A percentile compares a stretch with the other conserved stretches of the same genome.
Evolutionary conservation across 257 asterid species (phyloP).

Genomic region (Solanum peruvianum): DNA sequence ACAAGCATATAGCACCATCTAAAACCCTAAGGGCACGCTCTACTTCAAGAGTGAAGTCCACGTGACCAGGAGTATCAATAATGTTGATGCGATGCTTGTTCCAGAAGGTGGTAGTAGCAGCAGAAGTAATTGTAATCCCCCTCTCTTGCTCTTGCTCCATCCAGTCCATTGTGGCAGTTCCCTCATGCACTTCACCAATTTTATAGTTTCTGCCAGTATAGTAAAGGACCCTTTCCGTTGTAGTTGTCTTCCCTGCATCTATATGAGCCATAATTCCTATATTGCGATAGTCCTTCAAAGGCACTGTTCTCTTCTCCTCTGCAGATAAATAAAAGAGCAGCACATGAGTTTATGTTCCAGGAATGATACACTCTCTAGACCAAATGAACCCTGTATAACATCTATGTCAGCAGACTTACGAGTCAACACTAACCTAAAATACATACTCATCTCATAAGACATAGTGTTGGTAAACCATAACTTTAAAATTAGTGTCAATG

Average conservation of each 20-base stretch:
- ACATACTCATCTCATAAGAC: neutral
- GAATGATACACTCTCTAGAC: neutral
- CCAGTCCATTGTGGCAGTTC: constrained; percentile 99
- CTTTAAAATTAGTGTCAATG: neutral
- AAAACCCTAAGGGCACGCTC: constrained; percentile 95
- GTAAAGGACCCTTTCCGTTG: constrained; percentile 77
- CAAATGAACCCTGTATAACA: neutral
- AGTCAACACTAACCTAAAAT: neutral
- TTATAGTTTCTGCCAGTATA: constrained; percentile 92
- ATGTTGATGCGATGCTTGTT: constrained; percentile 93
- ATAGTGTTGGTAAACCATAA: neutral
- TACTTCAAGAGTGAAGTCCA: constrained; percentile 95
- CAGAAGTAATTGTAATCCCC: constrained; percentile 93
- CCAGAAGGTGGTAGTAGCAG: constrained; percentile 94
- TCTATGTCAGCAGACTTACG: neutral
- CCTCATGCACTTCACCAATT: constrained; percentile 96
- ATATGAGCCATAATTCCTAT: constrained; percentile 98
- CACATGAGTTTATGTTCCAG: neutral
- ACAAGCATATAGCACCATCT: constrained; percentile 90
- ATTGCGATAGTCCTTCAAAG: constrained; percentile 79
- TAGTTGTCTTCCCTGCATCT: constrained; percentile 97
- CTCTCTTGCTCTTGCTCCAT: constrained; percentile 99
- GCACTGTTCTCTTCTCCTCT: constrained; percentile 70
- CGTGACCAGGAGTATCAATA: constrained; percentile 95
- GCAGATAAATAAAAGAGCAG: constrained; percentile 7